Evolutionary conservation across 768 basidiomycete species (phyloP).

Genomic region (Boletus tomentosulus): DNA sequence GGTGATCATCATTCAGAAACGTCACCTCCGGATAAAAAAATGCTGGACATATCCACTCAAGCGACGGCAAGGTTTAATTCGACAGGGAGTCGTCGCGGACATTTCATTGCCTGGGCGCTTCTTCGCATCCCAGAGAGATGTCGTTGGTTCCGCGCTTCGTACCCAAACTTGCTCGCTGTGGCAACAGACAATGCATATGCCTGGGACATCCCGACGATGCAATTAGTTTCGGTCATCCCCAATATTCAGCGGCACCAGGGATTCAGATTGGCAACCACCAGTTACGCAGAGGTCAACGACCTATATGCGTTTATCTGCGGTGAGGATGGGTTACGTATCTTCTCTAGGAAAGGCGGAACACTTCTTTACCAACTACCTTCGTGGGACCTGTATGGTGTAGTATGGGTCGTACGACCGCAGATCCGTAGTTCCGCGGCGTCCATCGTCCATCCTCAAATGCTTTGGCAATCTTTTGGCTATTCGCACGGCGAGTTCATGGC

Average conservation of each 20-base stretch:
- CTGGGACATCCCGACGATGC: slow-evolving; percentile 56
- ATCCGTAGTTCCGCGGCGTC: neutral
- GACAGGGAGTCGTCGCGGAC: slow-evolving; percentile 34
- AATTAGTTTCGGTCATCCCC: slow-evolving; percentile 39
- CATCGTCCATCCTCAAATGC: slow-evolving; percentile 19
- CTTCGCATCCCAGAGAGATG: slow-evolving; percentile 41
- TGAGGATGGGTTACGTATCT: slow-evolving; percentile 44
- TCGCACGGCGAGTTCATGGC: slow-evolving; percentile 18
- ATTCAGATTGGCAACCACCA: slow-evolving; percentile 27
- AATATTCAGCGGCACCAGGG: slow-evolving; percentile 16
- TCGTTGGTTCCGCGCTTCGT: slow-evolving; percentile 61
- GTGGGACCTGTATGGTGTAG: slow-evolving; percentile 30
- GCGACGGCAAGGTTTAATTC: slow-evolving; percentile 16
- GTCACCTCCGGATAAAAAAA: slow-evolving; percentile 33
- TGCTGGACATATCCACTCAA: slow-evolving; percentile 18
- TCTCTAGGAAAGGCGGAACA: slow-evolving; percentile 43
- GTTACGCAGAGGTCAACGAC: slow-evolving; percentile 64
- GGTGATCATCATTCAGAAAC: slow-evolving; percentile 15
- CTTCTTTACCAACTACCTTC: slow-evolving; percentile 43
- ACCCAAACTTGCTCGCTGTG: slow-evolving; percentile 58
- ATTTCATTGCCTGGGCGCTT: slow-evolving; percentile 61
- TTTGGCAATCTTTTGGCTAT: slow-evolving; percentile 6
- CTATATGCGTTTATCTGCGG: slow-evolving; percentile 61
- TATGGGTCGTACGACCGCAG: slow-evolving; percentile 31
- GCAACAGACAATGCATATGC: slow-evolving; percentile 45